phyloP scores from a whole-genome alignment of 306 rosid species.

The Medicago lupulina region DNA sequence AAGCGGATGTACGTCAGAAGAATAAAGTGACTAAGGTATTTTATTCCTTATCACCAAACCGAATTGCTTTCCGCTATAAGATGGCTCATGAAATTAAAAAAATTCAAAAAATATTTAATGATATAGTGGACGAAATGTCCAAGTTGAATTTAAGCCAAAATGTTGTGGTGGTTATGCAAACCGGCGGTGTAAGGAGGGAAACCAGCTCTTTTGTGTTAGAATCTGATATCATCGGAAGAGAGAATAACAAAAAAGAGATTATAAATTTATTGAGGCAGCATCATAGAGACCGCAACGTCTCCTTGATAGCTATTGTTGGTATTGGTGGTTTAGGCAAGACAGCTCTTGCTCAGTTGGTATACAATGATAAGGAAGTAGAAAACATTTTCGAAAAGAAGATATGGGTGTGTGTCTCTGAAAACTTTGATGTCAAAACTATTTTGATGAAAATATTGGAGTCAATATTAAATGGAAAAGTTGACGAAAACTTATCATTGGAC shows the following conservation, averaged over 20 bases:
- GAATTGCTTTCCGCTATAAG: not conserved
- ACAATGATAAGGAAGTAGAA: not conserved
- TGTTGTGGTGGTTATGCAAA: not conserved
- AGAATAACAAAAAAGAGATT: not conserved
- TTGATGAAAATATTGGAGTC: not conserved
- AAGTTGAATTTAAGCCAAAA: not conserved
- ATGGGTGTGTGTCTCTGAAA: not conserved
- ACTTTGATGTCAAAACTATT: constrained; percentile 11
- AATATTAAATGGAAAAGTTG: not conserved
- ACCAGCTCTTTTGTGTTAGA: too few relatives aligned
- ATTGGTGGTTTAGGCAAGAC: constrained; percentile 15
- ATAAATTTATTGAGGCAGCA: not conserved
- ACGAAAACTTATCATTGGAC: constrained; percentile 4
- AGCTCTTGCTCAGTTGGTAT: not conserved
- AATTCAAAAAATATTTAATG: not conserved
- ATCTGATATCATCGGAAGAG: constrained; percentile 2
- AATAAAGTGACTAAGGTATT: not conserved
- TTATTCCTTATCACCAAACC: not conserved
- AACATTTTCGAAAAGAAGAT: not conserved
- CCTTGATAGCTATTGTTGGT: constrained; percentile 1
- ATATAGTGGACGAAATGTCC: too few relatives aligned
- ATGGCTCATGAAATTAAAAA: not conserved
- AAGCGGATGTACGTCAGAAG: not conserved
- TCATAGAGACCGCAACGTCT: not conserved
- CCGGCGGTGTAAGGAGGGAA: too few relatives aligned